Evolutionary conservation across 441 rosid genomes (phyloP).

Genomic region (Flueggea neowawraea): DNA sequence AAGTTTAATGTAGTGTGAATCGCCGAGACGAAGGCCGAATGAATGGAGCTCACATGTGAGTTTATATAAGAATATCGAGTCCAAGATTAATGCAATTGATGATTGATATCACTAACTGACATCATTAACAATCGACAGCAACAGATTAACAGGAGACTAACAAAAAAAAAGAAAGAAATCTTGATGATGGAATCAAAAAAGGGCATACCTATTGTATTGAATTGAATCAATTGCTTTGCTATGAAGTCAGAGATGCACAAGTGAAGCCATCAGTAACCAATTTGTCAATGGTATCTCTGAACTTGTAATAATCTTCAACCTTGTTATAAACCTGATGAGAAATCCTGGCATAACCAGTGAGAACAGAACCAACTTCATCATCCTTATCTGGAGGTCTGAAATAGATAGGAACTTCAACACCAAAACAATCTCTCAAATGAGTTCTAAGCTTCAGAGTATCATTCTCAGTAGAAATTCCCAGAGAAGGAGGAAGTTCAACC

Average conservation of each 20-base stretch:
- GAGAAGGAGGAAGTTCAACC: conserved; percentile 80
- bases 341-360: conserved; percentile 76
- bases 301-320: conserved; percentile 65
- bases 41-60: too few species aligned
- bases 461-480: conserved; percentile 50
- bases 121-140: not conserved
- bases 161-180: too few species aligned
- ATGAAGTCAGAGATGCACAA: conserved; percentile 37
- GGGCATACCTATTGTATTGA: conserved; percentile 36
- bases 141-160: not conserved
- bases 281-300: conserved; percentile 54
- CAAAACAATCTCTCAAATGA: conserved; percentile 62
- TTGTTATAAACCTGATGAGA: conserved; percentile 86
- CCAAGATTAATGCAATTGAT: too few species aligned
- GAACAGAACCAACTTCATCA: conserved; percentile 38
- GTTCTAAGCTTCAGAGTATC: conserved; percentile 56
- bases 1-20: too few species aligned
- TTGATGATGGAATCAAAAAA: conserved; percentile 3
- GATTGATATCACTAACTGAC: not conserved
- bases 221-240: not conserved
- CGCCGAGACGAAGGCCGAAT: too few species aligned
- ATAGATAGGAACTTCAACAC: conserved; percentile 70
- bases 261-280: conserved; percentile 53
- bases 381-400: conserved; percentile 45
- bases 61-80: too few species aligned